phyloP scores from a whole-genome alignment of 2,329 filamentous ascomycete species.

The Colletotrichum sp. region DNA sequence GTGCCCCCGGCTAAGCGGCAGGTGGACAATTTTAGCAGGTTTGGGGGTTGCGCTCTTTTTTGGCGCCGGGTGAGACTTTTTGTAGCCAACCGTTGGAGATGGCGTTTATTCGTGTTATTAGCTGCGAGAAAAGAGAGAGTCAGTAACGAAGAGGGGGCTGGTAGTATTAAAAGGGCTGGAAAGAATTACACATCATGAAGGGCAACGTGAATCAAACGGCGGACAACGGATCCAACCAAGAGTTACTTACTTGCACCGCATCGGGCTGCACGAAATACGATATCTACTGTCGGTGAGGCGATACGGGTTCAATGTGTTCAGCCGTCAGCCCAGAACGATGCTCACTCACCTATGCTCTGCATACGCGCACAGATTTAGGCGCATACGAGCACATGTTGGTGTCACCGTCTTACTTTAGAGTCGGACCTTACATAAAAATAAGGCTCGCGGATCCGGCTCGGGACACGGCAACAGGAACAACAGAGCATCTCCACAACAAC shows the following conservation, averaged over 20 bases:
- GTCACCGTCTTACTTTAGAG: background rate
- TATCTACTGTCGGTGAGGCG: background rate
- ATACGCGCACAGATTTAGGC: conserved; percentile 3
- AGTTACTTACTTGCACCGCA: background rate
- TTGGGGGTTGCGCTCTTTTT: background rate
- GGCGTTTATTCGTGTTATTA: background rate
- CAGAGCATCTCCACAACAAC: background rate
- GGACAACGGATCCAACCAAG: background rate
- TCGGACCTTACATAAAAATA: background rate
- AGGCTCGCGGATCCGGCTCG: background rate
- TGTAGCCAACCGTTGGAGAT: background rate
- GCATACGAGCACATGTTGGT: background rate
- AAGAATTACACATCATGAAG: background rate
- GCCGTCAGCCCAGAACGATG: background rate
- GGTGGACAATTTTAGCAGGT: background rate
- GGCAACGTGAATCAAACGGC: background rate
- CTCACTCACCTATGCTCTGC: background rate
- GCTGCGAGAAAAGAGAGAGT: background rate
- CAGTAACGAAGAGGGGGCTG: background rate
- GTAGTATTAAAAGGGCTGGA: background rate
- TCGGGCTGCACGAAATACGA: background rate
- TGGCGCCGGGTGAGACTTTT: background rate
- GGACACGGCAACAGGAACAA: background rate
- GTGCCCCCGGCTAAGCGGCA: conserved; percentile 3
- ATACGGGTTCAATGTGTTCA: background rate